A percentile compares a stretch with the other conserved stretches of the same genome.
These are phyloP conservation scores for Leccinum pellstonianum DNA, from an alignment of 768 basidiomycete species.

Conservation along the genomic window DNA sequence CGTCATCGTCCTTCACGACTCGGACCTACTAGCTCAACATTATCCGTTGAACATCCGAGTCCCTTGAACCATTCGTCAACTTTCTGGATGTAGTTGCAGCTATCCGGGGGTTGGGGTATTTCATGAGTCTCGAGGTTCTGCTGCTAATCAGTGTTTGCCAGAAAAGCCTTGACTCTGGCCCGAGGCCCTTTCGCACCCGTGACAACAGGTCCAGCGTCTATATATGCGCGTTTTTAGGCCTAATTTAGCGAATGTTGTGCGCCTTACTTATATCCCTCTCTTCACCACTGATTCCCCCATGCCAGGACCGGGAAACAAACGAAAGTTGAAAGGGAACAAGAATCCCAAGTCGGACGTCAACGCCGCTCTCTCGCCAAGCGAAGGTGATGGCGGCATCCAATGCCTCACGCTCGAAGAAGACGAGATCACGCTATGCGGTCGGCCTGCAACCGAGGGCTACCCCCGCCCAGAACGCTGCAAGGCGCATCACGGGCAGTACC, in stretches of 20 bases:
- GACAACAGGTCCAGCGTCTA: neutral
- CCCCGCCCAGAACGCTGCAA: constrained; percentile 20
- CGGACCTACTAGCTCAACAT: too few species aligned
- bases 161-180: neutral
- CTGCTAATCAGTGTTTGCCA: neutral
- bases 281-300: neutral
- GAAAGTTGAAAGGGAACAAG: constrained; percentile 1
- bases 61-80: neutral
- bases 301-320: constrained; percentile 13
- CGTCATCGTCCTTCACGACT: too few species aligned
- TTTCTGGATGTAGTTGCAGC: neutral
- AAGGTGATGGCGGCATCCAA: neutral
- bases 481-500: constrained; percentile 28
- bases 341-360: neutral
- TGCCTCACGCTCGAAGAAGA: constrained; percentile 27
- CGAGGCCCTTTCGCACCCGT: neutral
- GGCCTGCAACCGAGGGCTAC: constrained; percentile 21
- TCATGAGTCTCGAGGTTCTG: neutral
- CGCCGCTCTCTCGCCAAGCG: neutral
- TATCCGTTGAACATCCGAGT: too few species aligned
- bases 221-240: neutral
- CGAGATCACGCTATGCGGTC: constrained; percentile 25
- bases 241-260: neutral
- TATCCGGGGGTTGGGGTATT: neutral
- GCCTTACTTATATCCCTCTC: neutral